These are phyloP conservation scores for Populus davidiana DNA, from an alignment of 345 rosid genomes.

Conservation along the genomic window DNA sequence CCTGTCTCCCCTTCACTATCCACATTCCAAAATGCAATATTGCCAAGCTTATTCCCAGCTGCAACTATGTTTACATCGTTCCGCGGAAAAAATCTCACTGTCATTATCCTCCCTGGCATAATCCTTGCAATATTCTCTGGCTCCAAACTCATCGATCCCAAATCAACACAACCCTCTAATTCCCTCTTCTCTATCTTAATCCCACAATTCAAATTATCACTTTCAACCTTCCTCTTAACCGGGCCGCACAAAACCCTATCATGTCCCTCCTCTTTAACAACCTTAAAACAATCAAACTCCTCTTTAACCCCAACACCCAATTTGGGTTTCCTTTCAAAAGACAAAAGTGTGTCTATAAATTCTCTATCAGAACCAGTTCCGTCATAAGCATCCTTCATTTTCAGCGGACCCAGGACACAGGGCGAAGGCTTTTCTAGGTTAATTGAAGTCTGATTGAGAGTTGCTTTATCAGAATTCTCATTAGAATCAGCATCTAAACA, in stretches of 20 bases:
- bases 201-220: slow-evolving; percentile 12
- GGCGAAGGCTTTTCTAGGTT: slow-evolving; percentile 16
- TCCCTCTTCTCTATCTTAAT: slow-evolving; percentile 34
- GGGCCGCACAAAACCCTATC: not conserved
- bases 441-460: not conserved
- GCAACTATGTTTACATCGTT: slow-evolving; percentile 55
- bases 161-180: slow-evolving; percentile 29
- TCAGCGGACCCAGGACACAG: slow-evolving; percentile 41
- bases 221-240: slow-evolving; percentile 15
- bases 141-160: slow-evolving; percentile 46
- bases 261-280: not conserved
- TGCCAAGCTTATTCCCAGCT: slow-evolving; percentile 63
- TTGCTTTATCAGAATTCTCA: slow-evolving; percentile 11
- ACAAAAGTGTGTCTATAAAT: slow-evolving; percentile 36
- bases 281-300: not conserved
- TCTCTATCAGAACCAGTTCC: slow-evolving; percentile 30
- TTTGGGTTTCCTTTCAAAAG: slow-evolving; percentile 18
- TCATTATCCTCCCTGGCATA: slow-evolving; percentile 51
- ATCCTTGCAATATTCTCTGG: slow-evolving; percentile 61
- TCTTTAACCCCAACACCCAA: slow-evolving; percentile 4
- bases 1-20: slow-evolving; percentile 35
- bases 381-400: slow-evolving; percentile 44
- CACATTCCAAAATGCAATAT: slow-evolving; percentile 76
- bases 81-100: slow-evolving; percentile 59
- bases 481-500: slow-evolving; percentile 33